Evolutionary conservation across 495 filamentous ascomycete genomes (phyloP), one percentile per base, ranked within the genome.

Genomic region (Parathielavia hyrcaniae): DNA sequence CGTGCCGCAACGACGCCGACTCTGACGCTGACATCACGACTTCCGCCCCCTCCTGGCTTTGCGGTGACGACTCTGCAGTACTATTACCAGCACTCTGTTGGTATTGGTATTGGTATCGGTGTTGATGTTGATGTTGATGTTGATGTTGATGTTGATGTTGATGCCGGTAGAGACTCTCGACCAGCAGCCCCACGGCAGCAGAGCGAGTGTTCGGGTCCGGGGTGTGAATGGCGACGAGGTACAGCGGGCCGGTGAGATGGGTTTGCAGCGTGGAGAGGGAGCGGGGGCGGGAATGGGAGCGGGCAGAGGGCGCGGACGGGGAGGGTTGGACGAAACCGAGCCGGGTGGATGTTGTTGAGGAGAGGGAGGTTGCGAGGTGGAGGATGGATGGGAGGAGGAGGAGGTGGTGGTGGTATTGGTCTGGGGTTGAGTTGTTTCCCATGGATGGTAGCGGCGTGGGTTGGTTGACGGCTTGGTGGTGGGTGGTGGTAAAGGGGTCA

Each of bases 201-300:
- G 44, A 11, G 11, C 58, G 54, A 16, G 55, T 4, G 1, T 12
- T 3, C 11, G 40, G 19, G 51, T 61, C 47, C 0, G 13, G 7
- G 4, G 62, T 36, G 10, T 60, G 40, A 1, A 49, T 22, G 4
- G 65, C 60, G 12, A 65, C 55, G 2, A 64, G 35, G 52, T 53
- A 67, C 0, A 67, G 53, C 4, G 65, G 65, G 26, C 54, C 65
- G 14, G 57, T 26, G n/a, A 64, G 48, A 30, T 51, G 57, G n/a
- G 59, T 59, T 47, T 62, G 55, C n/a, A 34, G 19, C 10, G 34
- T n/a, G 13, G 46, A 22, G 0, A 46, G 23, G 13, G 34, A 12
- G 16, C 35, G 49, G 23, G 47, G 4, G n/a, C n/a, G n/a, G n/a
- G n/a, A n/a, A n/a, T n/a, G n/a, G n/a, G n/a, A 34, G 19, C 10